These are phyloP conservation scores for Kwoniella bestiolae DNA, from an alignment of 768 basidiomycete species.

Conservation along the genomic window DNA sequence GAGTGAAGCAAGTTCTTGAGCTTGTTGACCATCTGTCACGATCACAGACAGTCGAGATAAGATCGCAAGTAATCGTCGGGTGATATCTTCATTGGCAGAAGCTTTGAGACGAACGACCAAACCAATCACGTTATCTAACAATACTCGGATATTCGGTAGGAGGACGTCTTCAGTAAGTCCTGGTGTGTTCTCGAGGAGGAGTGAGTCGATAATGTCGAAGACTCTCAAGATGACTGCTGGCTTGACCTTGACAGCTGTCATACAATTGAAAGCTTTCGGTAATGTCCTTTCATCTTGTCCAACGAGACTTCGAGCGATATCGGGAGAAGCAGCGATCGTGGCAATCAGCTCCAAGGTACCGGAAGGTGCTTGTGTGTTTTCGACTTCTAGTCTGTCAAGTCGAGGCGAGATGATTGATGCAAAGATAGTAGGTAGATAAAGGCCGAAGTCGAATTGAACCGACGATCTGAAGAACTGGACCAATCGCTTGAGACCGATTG, in stretches of 20 bases:
- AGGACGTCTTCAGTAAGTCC: constrained; percentile 70
- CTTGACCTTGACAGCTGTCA: constrained; percentile 83
- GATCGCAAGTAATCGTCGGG: constrained; percentile 79
- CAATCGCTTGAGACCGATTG: constrained; percentile 81
- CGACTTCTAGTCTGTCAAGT: constrained; percentile 70
- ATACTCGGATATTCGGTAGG: constrained; percentile 63
- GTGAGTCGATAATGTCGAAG: constrained; percentile 79
- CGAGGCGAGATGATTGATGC: constrained; percentile 78
- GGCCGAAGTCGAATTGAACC: constrained; percentile 72
- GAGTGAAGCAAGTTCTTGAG: constrained; percentile 70
- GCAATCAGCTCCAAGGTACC: constrained; percentile 83
- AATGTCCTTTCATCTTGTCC: constrained; percentile 71
- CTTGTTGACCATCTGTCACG: constrained; percentile 71
- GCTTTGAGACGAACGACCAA: constrained; percentile 68
- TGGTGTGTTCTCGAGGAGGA: constrained; percentile 63
- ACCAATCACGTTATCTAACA: constrained; percentile 73
- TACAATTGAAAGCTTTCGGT: constrained; percentile 78
- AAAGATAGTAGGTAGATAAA: constrained; percentile 73
- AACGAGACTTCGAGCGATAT: constrained; percentile 69
- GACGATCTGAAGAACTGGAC: constrained; percentile 83
- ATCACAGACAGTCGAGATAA: constrained; percentile 79
- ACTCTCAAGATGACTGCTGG: constrained; percentile 76
- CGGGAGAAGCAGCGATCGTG: constrained; percentile 69
- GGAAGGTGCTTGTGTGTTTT: constrained; percentile 91
- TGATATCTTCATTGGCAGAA: constrained; percentile 61